Evolutionary conservation across 1,139 yeast species (phyloP), one percentile per base, ranked within the genome.

Genomic region (Zhuliangozyma parablackwelliae): DNA sequence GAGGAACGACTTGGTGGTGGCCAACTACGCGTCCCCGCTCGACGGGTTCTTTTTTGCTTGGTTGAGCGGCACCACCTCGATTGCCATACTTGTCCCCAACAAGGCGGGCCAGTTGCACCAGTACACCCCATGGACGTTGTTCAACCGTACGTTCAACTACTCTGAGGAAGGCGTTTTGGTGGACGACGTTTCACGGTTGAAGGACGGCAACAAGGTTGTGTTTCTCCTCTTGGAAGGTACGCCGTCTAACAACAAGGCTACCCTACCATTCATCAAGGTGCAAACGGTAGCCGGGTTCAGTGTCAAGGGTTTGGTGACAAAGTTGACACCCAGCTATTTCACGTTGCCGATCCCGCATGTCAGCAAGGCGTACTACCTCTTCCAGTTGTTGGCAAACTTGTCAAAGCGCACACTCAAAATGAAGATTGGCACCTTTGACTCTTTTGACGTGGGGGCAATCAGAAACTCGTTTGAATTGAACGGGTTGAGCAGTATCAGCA

Each of bases 211-310:
- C 10, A 65, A 66, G 33, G 57, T 67, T n/a, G 65, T 72, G 3
- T 75, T 67, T 41, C 50, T 80, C 32, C 72, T 82, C 35, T 63
- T 78, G 16, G 94, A 84, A 51, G 89, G 89, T 0, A 80, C 89
- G 0, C 67, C 87, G 0, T 75, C 87, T 1, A 83, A 82, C 51
- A 83, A 83, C 39, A 76, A 75, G 46, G 69, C 81, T 0, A 53
- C 80, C 0, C 60, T 80, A 38, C 80, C 82, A 11, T 75, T 78
- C 43, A 48, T 51, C 7, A 36, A 46, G 6, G 42, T 56, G 29
- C 7, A 23, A 9, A 23, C 9, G 9, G 5, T 9, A 7, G 48
- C 46, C n/a, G 39, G 42, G 0, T 57, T 58, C 45, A 54, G 53
- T 20, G 49, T 73, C 35, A 76, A 71, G 45, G 61, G 77, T 0